Percentiles rank a stretch among this genome's conserved stretches.
phyloP scores from a whole-genome alignment of 2,329 filamentous ascomycete genomes.

The Neodidymelliopsis sp. region DNA sequence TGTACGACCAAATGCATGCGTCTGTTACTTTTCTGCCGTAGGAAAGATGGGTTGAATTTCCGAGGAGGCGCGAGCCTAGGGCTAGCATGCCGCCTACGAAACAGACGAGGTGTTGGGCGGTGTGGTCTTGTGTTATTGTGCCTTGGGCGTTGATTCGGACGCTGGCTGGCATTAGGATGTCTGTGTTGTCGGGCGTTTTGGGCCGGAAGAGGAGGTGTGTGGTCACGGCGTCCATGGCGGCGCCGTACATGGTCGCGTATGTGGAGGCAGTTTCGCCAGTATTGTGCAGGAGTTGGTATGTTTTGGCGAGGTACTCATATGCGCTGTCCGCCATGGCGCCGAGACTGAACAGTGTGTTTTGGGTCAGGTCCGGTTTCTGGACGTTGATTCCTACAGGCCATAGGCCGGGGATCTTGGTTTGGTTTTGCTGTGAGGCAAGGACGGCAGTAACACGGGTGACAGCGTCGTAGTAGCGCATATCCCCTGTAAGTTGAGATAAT shows the following conservation, averaged over 20 bases:
- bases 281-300: conserved; percentile 27
- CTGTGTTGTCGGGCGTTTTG: conserved; percentile 52
- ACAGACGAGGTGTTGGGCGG: conserved; percentile 64
- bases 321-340: conserved; percentile 43
- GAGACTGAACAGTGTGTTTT: conserved; percentile 49
- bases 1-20: conserved; percentile 68
- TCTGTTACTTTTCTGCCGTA: conserved; percentile 64
- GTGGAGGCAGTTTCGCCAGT: conserved; percentile 40
- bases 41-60: conserved; percentile 58
- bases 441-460: conserved; percentile 49
- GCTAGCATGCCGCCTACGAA: conserved; percentile 74
- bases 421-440: conserved; percentile 50
- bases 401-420: conserved; percentile 53
- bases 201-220: conserved; percentile 57
- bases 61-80: conserved; percentile 67
- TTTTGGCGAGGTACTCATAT: conserved; percentile 50
- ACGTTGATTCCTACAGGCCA: conserved; percentile 48
- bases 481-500: conserved; percentile 53
- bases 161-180: conserved; percentile 50
- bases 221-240: conserved; percentile 49
- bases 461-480: conserved; percentile 55
- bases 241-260: conserved; percentile 63
- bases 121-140: conserved; percentile 29
- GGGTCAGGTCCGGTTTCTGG: conserved; percentile 37
- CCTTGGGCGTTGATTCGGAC: conserved; percentile 42